Conservation (phyloP, 768 basidiomycete genomes). For the Leccinum incarnatum region DNA sequence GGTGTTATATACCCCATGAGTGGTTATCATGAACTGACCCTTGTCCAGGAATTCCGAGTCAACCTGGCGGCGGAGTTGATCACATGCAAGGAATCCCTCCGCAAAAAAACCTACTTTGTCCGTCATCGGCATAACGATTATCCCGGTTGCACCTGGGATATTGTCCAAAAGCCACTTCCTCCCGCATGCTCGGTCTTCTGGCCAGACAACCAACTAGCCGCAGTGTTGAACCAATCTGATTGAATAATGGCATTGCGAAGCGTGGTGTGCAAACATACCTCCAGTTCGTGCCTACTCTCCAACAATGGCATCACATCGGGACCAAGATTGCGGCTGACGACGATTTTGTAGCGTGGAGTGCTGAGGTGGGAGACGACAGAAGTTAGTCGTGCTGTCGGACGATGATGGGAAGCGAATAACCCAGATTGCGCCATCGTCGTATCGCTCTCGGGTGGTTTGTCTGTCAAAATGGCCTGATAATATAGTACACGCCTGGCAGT, state of each 20-base stretch:
- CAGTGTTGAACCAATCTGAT: not conserved
- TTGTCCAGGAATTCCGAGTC: slow-evolving; percentile 56
- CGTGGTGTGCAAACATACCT: slow-evolving; percentile 37
- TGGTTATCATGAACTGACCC: slow-evolving; percentile 29
- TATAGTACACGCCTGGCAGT: not conserved
- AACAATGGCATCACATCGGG: slow-evolving; percentile 61
- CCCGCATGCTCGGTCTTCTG: slow-evolving; percentile 53
- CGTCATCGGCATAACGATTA: slow-evolving; percentile 55
- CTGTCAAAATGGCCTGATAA: not conserved
- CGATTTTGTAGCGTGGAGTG: slow-evolving; percentile 39
- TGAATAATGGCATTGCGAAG: not conserved
- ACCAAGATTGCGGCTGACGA: slow-evolving; percentile 61
- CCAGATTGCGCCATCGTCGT: slow-evolving; percentile 27
- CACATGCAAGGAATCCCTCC: not conserved
- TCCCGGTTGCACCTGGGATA: slow-evolving; percentile 59
- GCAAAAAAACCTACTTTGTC: slow-evolving; percentile 56
- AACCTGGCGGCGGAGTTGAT: slow-evolving; percentile 43
- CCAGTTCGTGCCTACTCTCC: slow-evolving; percentile 46
- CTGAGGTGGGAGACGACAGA: slow-evolving; percentile 24
- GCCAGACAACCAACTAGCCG: slow-evolving; percentile 46
- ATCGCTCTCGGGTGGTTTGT: not conserved
- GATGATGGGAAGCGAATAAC: slow-evolving; percentile 19
- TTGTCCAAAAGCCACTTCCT: slow-evolving; percentile 75
- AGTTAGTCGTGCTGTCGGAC: slow-evolving; percentile 23
- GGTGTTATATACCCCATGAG: not conserved